Conservation (phyloP, 2,329 filamentous ascomycete genomes). For the Penicillium palitans region DNA sequence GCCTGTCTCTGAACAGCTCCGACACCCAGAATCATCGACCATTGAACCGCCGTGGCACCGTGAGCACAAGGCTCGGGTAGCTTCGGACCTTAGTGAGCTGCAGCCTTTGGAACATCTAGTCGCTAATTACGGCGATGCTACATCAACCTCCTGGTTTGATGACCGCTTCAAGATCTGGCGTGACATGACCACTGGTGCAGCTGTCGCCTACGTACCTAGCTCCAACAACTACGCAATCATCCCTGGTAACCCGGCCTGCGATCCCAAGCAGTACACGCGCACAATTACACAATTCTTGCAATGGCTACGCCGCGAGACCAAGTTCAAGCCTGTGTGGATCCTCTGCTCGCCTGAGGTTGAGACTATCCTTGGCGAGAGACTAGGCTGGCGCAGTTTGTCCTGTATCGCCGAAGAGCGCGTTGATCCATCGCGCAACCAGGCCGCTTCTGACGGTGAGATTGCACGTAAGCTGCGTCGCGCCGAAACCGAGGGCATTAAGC, state of each 20-base stretch:
- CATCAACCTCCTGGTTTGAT: conserved; percentile 91
- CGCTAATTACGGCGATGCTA: conserved; percentile 92
- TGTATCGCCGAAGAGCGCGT: conserved; percentile 88
- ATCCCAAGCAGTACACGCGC: conserved; percentile 70
- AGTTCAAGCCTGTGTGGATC: conserved; percentile 82
- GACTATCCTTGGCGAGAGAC: conserved; percentile 73
- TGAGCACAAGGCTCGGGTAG: conserved; percentile 41
- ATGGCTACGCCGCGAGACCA: conserved; percentile 69
- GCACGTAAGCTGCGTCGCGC: conserved; percentile 76
- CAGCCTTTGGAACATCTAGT: conserved; percentile 84
- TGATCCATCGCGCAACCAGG: conserved; percentile 68
- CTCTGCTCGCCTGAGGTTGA: conserved; percentile 78
- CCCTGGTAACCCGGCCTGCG: conserved; percentile 84
- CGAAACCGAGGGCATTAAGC: conserved; percentile 79
- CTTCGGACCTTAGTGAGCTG: conserved; percentile 53
- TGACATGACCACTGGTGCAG: conserved; percentile 74
- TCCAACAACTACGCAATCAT: conserved; percentile 74
- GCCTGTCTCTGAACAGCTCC: conserved; percentile 63
- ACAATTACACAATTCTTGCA: conserved; percentile 74
- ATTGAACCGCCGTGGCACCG: conserved; percentile 64
- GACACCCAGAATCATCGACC: conserved; percentile 85
- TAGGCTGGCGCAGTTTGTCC: conserved; percentile 85
- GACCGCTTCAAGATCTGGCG: conserved; percentile 87
- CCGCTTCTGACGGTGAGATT: conserved; percentile 64
- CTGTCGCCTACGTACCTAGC: conserved; percentile 77